Base-by-base conservation (phyloP, 2,329 filamentous ascomycete genomes). In the Cladophialophora bantiana region DNA sequence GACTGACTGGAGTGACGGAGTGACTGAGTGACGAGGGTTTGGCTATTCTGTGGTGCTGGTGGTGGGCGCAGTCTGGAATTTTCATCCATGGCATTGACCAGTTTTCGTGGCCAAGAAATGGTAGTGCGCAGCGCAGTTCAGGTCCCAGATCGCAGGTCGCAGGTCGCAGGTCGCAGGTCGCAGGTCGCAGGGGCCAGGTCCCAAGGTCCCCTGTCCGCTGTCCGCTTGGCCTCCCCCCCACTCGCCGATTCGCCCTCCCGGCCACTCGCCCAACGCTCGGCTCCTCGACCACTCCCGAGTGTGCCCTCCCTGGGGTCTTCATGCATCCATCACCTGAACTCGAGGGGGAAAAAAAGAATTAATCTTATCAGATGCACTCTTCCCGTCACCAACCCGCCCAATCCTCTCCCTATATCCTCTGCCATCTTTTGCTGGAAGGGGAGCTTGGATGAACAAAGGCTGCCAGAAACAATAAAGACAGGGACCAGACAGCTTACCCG, bases 361-460 rank as follows among this genome's bases (percentile, higher is more conserved):
- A 26, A 50, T 50, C 45, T 50, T 50, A 50, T 50, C 45, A 50
- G 45, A 50, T 50, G 45, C 45, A 12, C 4, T 50, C 45, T 4
- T 34, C 38, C 35, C 36, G 26, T 9, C 6, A 50, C 48, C 45
- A 12, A n/a, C 40, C 40, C 40, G 20, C 52, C n/a, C 31, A 54
- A 54, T 63, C 20, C 12, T 54, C 12, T 36, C 53, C 26, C 58
- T n/a, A 34, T n/a, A 34, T 34, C 45, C 55, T 60, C 35, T 52
- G 54, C 35, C 31, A 53, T 56, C 59, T 26, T 26, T 26, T 26
- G 26, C 26, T 26, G 26, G 26, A 3, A 26, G 26, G 26, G 26
- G 26, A 15, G 38, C 15, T 42, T 40, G 10, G 36, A 40, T 4
- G 9, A 40, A 40, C 36, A 13, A 40, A 40, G 36, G 40, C n/a